A percentile compares a stretch with the other conserved stretches of the same genome.
These are phyloP conservation scores for Erysimum cheiranthoides DNA, from an alignment of 345 rosid genomes.

Conservation along the genomic window DNA sequence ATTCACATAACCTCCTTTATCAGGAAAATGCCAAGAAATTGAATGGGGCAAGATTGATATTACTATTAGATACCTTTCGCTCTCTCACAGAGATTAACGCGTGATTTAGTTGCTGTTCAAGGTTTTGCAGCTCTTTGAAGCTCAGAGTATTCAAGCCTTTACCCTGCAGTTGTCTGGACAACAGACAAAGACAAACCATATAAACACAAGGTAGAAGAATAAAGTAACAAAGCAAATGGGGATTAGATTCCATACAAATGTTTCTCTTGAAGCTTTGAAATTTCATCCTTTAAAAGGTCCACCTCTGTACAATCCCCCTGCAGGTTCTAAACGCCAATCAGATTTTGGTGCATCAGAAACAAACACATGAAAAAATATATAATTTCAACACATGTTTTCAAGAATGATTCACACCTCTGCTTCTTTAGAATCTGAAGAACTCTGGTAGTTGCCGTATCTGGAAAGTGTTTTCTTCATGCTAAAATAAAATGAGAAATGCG, in stretches of 20 bases:
- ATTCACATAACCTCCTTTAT: constrained; percentile 40
- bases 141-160: constrained; percentile 67
- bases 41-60: not conserved
- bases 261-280: constrained; percentile 70
- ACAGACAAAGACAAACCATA: constrained; percentile 7
- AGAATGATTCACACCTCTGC: constrained; percentile 55
- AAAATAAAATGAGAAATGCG: constrained; percentile 27
- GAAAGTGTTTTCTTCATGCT: constrained; percentile 81
- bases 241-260: constrained; percentile 60
- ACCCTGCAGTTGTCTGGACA: constrained; percentile 65
- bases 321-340: constrained; percentile 33
- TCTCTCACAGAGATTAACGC: constrained; percentile 71
- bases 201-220: not conserved
- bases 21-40: constrained; percentile 17
- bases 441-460: constrained; percentile 66
- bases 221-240: not conserved
- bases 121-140: constrained; percentile 74
- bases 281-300: constrained; percentile 64
- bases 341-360: constrained; percentile 6
- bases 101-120: constrained; percentile 73
- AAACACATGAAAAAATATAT: too few species aligned
- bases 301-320: constrained; percentile 62
- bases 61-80: constrained; percentile 65
- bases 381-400: constrained; percentile 5
- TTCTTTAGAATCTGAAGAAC: constrained; percentile 57